Conservation (phyloP, 176 grass and related monocot genomes). For the Tillandsia fasciculata region DNA sequence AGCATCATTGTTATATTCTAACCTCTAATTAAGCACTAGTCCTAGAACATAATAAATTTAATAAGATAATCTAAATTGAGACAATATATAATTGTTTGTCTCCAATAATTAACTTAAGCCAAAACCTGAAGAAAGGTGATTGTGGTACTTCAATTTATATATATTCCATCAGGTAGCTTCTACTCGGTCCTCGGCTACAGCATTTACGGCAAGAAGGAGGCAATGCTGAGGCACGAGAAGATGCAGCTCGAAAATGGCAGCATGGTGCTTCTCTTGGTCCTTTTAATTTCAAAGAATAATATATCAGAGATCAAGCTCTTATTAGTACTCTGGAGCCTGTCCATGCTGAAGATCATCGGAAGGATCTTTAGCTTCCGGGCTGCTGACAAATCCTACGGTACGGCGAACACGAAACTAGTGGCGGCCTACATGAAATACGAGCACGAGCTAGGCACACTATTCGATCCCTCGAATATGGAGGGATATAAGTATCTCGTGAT, state of each 20-base stretch:
- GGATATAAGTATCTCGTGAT: constrained; percentile 32
- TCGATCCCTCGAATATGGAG: constrained; percentile 1
- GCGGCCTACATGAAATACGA: constrained; percentile 40
- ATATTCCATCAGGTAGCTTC: neutral
- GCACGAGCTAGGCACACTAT: neutral
- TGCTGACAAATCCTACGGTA: constrained; percentile 18
- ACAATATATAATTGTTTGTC: too few relatives aligned
- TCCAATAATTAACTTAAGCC: too few relatives aligned
- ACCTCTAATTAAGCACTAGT: too few relatives aligned
- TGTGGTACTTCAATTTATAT: too few relatives aligned
- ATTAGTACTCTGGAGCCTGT: constrained; percentile 28
- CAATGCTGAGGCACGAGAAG: constrained; percentile 11
- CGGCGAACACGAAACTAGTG: constrained; percentile 18
- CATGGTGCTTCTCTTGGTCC: neutral
- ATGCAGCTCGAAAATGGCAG: constrained; percentile 6
- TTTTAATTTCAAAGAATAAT: neutral
- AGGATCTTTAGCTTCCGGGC: constrained; percentile 21
- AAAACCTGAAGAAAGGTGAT: too few relatives aligned
- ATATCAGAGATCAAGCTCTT: constrained; percentile 5
- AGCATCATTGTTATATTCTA: too few relatives aligned
- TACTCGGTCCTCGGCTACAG: constrained; percentile 25
- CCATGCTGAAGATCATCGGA: constrained; percentile 23
- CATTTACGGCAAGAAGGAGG: constrained; percentile 16
- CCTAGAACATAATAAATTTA: too few relatives aligned
- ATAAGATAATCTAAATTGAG: too few relatives aligned